A percentile compares a stretch with the other conserved stretches of the same genome.
Evolutionary conservation across 192 early-diverging fungal species (phyloP).

Genomic region (Entomortierella chlamydospora): DNA sequence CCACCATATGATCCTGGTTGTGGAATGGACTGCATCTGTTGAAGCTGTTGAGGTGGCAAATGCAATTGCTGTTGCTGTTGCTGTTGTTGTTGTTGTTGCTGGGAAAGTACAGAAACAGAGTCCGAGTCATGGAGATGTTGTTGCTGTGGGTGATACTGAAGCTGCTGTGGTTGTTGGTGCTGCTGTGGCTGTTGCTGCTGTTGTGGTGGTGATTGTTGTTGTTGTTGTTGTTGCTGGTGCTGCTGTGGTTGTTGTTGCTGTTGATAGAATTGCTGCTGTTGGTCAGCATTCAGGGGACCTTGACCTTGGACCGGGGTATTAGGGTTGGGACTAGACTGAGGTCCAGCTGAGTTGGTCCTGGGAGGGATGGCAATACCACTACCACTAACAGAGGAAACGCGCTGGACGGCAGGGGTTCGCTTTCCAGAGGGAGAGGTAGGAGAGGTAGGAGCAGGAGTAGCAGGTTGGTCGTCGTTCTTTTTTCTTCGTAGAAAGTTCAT

Average conservation of each 20-base stretch:
- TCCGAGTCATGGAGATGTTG: no score
- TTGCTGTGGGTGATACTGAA: slow-evolving; percentile 3
- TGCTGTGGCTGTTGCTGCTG: slow-evolving; percentile 11
- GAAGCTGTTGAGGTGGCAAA: background rate
- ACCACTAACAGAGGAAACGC: no score
- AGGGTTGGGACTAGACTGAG: no score
- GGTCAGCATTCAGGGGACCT: background rate
- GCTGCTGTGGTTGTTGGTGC: slow-evolving; percentile 11
- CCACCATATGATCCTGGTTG: background rate
- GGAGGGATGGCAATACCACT: no score
- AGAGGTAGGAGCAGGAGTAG: no score
- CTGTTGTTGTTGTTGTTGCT: background rate
- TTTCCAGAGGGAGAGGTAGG: no score
- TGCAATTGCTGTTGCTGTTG: background rate
- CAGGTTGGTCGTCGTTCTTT: no score
- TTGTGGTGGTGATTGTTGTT: background rate
- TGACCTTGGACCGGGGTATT: no score
- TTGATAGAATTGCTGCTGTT: slow-evolving; percentile 16
- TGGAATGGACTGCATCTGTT: background rate
- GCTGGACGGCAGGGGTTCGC: no score
- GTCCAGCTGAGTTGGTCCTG: no score
- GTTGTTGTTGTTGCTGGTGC: background rate
- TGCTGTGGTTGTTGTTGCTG: slow-evolving; percentile 14
- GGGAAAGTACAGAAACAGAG: no score
- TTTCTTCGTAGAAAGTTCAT: no score